Percentiles rank a stretch among this genome's conserved stretches.
phyloP scores from a whole-genome alignment of 2,329 filamentous ascomycete genomes.

The Teratosphaeriaceae sp. region DNA sequence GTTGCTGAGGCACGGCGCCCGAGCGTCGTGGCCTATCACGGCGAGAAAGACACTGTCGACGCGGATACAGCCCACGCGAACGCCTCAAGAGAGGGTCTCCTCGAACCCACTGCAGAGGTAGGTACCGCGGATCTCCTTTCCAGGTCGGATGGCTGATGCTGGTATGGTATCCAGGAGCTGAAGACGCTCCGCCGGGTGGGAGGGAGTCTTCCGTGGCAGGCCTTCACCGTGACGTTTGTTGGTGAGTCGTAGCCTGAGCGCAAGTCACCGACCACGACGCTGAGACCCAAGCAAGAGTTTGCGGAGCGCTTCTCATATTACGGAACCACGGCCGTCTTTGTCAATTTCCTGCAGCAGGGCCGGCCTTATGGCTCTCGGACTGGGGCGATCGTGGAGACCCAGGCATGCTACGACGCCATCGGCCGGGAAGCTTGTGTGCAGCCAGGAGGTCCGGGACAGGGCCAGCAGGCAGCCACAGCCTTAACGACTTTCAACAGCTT shows the following conservation, averaged over 20 bases:
- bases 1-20: neutral
- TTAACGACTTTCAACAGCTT: constrained; percentile 42
- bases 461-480: constrained; percentile 38
- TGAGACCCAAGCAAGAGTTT: constrained; percentile 26
- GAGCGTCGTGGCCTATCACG: neutral
- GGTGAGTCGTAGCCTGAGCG: constrained; percentile 11
- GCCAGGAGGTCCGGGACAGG: constrained; percentile 34
- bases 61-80: neutral
- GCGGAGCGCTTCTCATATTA: constrained; percentile 42
- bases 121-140: too few relatives aligned
- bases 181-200: constrained; percentile 38
- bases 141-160: too few relatives aligned
- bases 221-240: constrained; percentile 42
- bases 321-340: constrained; percentile 39
- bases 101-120: constrained; percentile 30
- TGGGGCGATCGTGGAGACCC: constrained; percentile 12
- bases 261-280: too few relatives aligned
- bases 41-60: neutral
- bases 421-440: constrained; percentile 30
- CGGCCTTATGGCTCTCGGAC: constrained; percentile 31
- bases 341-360: constrained; percentile 40
- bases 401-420: constrained; percentile 26
- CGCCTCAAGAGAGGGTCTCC: neutral
- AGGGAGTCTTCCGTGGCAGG: constrained; percentile 40
- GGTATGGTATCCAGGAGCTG: constrained; percentile 38